These are phyloP conservation scores for Colletotrichum sp. DNA, from an alignment of 2,329 filamentous ascomycete genomes.

Conservation along the genomic window DNA sequence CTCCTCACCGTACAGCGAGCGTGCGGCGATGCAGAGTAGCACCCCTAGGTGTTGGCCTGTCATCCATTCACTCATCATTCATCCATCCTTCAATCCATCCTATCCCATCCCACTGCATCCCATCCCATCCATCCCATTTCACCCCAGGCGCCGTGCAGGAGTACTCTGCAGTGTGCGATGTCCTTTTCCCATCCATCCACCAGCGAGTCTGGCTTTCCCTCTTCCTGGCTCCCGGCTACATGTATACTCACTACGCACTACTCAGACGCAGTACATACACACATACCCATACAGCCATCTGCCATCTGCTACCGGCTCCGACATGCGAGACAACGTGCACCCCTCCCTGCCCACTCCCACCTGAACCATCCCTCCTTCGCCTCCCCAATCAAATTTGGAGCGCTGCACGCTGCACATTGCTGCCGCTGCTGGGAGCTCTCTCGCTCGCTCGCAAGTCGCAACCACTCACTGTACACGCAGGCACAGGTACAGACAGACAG, in stretches of 20 bases:
- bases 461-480: background rate
- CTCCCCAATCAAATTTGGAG: conserved; percentile 19
- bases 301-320: conserved; percentile 20
- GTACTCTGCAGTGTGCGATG: background rate
- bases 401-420: background rate
- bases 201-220: background rate
- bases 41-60: conserved; percentile 5
- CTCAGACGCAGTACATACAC: background rate
- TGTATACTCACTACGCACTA: background rate
- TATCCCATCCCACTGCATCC: background rate
- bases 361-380: conserved; percentile 22
- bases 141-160: background rate
- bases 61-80: background rate
- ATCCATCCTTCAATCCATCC: background rate
- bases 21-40: background rate
- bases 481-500: background rate
- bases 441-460: background rate
- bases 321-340: conserved; percentile 20
- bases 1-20: background rate
- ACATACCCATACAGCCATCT: conserved; percentile 2
- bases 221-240: conserved; percentile 18
- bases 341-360: conserved; percentile 17
- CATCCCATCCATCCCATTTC: background rate
- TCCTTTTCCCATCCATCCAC: background rate
- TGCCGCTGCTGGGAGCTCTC: background rate